Percentiles rank a stretch among this genome's conserved stretches.
Evolutionary conservation across 225 moss, liverwort and hornwort species (phyloP).

Genomic region (Antitrichia curtipendula): DNA sequence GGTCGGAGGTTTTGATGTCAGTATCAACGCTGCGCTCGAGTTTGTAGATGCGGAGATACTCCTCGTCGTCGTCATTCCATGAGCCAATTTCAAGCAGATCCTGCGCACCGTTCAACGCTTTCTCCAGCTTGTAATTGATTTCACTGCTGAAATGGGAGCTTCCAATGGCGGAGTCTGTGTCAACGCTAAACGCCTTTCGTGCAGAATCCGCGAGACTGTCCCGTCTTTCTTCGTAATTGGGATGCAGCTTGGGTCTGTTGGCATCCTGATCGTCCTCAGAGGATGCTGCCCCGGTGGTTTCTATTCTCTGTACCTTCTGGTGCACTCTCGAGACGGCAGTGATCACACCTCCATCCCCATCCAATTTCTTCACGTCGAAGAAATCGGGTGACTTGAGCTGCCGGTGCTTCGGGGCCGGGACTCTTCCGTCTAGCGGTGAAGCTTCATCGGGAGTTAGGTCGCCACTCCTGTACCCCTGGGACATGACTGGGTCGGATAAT

Average conservation of each 20-base stretch:
- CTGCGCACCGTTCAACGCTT: background rate
- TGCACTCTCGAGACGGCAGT: conserved; percentile 31
- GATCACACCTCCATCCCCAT: conserved; percentile 34
- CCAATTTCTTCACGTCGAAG: conserved; percentile 34
- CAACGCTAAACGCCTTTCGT: conserved; percentile 11
- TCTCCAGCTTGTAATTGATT: conserved; percentile 21
- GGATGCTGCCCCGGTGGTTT: background rate
- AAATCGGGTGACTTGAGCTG: conserved; percentile 46
- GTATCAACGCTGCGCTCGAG: background rate
- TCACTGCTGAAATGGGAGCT: conserved; percentile 21
- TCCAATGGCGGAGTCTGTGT: background rate
- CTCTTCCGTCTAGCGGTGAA: conserved; percentile 26
- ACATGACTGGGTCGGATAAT: conserved; percentile 10
- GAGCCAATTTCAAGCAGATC: conserved; percentile 25
- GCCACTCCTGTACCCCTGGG: conserved; percentile 20
- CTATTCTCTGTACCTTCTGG: background rate
- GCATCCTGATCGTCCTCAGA: conserved; percentile 1
- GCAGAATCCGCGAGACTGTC: conserved; percentile 20
- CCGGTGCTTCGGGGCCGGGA: conserved; percentile 10
- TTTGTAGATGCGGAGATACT: conserved; percentile 25
- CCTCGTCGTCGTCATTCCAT: conserved; percentile 36
- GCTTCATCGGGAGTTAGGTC: conserved; percentile 26
- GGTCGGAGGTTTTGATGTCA: background rate
- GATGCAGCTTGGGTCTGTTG: background rate
- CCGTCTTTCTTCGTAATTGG: background rate